Evolutionary conservation across 768 basidiomycete species (phyloP), one percentile per base, ranked within the genome.

Genomic region (Pleurotus sapidus): DNA sequence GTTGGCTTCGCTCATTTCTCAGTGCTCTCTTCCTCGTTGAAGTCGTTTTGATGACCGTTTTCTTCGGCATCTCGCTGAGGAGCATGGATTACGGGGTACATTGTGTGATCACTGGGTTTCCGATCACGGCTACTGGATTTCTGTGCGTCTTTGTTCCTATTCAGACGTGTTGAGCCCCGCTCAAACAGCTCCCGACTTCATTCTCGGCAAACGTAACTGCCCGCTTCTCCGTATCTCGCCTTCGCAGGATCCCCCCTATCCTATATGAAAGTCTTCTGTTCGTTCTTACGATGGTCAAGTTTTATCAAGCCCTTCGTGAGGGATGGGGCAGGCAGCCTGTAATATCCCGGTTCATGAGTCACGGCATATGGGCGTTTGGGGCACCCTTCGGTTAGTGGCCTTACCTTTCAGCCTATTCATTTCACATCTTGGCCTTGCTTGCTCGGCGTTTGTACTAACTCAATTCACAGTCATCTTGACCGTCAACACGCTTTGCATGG

Each of bases 321-420:
- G 64, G 63, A 8, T 66, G 67, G 67, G 63, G 64, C 7, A 60
- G 58, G 17, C 62, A 65, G 48, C 46, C 60, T n/a, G 54, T 68
- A 24, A 46, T 66, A n/a, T 51, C 64, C 6, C 63, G 64, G 15
- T 68, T 66, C 51, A 55, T 68, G 59, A 60, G 56, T 56, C 64
- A 68, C 56, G 65, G 65, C 5, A 65, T 65, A 42, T 68, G 65
- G 65, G 65, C 64, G 5, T 68, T 67, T 59, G 63, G 59, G 3
- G 53, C 65, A 8, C 66, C 66, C 17, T 67, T 65, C 37, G 24
- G 66, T 65, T 37, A 37, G 64, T 57, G 12, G 17, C 30, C 17
- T 0, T 18, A n/a, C 30, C 38, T n/a, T 15, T 27, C n/a, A 53
- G 3, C n/a, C 18, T n/a, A 8, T 30, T 18, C 8, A 30, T 53